A percentile compares a stretch with the other conserved stretches of the same genome.
These are phyloP conservation scores for Pleurotus giganteus DNA, from an alignment of 768 basidiomycete species.

Conservation along the genomic window DNA sequence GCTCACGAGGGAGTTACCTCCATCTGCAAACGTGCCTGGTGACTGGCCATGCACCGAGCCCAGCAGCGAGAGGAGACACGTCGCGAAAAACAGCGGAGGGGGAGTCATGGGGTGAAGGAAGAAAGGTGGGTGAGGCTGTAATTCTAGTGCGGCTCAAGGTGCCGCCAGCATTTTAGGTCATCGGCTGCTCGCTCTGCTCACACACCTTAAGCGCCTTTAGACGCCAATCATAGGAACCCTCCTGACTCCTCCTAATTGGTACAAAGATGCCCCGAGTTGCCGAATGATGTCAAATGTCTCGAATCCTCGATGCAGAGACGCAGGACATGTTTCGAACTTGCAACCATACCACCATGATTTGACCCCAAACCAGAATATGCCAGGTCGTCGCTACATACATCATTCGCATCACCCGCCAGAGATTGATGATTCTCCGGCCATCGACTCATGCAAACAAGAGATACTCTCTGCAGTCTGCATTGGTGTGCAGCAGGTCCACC, in stretches of 20 bases:
- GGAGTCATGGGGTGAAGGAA: background rate
- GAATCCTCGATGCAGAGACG: too few species aligned
- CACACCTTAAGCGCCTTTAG: too few species aligned
- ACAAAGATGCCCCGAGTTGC: too few species aligned
- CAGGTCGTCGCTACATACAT: background rate
- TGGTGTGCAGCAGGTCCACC: constrained; percentile 23
- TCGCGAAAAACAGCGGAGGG: background rate
- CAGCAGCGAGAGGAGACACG: background rate
- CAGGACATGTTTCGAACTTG: too few species aligned
- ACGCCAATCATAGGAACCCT: too few species aligned
- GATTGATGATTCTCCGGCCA: background rate
- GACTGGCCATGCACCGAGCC: background rate
- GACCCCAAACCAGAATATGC: background rate
- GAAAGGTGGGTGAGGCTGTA: background rate
- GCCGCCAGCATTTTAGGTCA: too few species aligned
- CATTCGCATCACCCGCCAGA: constrained; percentile 10
- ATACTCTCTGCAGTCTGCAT: constrained; percentile 22
- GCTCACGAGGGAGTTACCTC: constrained; percentile 33
- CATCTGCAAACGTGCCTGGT: constrained; percentile 34
- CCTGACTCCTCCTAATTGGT: too few species aligned
- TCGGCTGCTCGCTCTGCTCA: too few species aligned
- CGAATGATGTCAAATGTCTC: too few species aligned
- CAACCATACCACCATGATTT: too few species aligned
- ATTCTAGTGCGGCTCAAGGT: too few species aligned
- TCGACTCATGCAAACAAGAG: constrained; percentile 10